Base-by-base conservation (phyloP, 2,329 filamentous ascomycete species). In the Botrytis elliptica region DNA sequence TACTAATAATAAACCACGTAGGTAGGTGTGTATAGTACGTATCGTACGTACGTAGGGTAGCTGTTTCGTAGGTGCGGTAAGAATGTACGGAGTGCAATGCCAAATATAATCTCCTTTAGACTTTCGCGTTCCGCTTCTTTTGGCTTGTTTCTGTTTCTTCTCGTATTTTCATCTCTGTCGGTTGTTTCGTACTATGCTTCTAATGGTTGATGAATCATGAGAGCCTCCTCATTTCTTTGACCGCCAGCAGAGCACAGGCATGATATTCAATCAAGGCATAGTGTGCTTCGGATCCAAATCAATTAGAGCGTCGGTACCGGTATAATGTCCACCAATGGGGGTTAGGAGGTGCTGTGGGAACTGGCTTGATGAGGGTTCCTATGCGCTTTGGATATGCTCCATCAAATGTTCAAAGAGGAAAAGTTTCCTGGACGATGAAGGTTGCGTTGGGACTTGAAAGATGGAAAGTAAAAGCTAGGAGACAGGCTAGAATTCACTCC, bases 241-340 rank as follows among this genome's bases (percentile, higher is more conserved):
- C 71, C 71, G 71, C 71, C 64, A 69, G 70, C 60, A 68, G 64
- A 73, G 64, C 71, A 60, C 55, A 62, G 64, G 71, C 71, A 60
- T 72, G 52, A 59, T 18, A 72, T 38, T 67, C 60, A 57, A 55
- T 38, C 62, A 72, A 42, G 66, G 70, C 71, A 72, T 72, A 60
- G 71, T 72, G 63, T 72, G 71, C 52, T 59, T 49, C 64, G 40
- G 64, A 57, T 68, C 40, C 59, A 65, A 36, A 65, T 64, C 59
- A 64, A 65, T 52, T 40, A 29, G 46, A 55, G 42, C 36, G 22
- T 71, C 59, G 60, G 63, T 68, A 69, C 63, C 63, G 52, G 52
- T 69, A 40, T 57, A 33, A 62, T 73, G 64, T 52, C 64, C 64
- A 22, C 71, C 71, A 73, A 73, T 73, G 18, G 36, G 36, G n/a